Base-by-base conservation (phyloP, 2,329 filamentous ascomycete genomes). In the Aspergillus sergii region DNA sequence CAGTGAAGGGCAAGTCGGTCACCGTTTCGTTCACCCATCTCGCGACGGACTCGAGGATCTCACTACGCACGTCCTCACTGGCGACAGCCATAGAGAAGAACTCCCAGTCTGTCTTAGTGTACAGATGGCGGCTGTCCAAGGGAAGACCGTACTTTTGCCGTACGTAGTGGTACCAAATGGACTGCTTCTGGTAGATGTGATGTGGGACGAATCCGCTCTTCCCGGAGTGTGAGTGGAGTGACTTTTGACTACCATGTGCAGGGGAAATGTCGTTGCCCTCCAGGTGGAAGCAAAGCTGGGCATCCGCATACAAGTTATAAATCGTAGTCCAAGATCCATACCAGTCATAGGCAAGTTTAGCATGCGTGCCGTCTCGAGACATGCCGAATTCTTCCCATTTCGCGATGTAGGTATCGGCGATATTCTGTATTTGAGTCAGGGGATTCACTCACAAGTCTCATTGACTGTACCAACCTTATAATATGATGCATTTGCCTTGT, bases 21-120 rank as follows among this genome's bases (percentile, higher is more conserved):
- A 78, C 82, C 0, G 92, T 96, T 78, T 96, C 91, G 72, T 95
- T 96, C 63, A 96, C 83, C 93, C 93, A 96, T 61, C 81, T 81
- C 1, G 91, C 91, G 46, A 95, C 89, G 21, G 87, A 86, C 64
- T 92, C 84, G 41, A 95, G 80, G 57, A 96, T 93, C 74, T 91
- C 87, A 3, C 84, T 83, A 59, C 92, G 85, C 1, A 91, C 90
- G 62, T 84, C 79, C 73, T 86, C 85, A 69, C 88, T 88, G 4
- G 91, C 87, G 6, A 96, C 90, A 1, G 92, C 91, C 54, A 93
- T 92, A 0, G 92, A 91, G 76, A 95, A 94, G 75, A 96, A 93
- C 71, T 95, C 90, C 93, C 93, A 96, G 78, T 96, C 93, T 34
- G 90, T 93, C 79, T 96, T 96, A 39, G 92, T 90, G 77, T 95